Evolutionary conservation across 352 stramenopile genomes (phyloP), one percentile per base, ranked within the genome.

Genomic region (Phytophthora fragariaefolia): DNA sequence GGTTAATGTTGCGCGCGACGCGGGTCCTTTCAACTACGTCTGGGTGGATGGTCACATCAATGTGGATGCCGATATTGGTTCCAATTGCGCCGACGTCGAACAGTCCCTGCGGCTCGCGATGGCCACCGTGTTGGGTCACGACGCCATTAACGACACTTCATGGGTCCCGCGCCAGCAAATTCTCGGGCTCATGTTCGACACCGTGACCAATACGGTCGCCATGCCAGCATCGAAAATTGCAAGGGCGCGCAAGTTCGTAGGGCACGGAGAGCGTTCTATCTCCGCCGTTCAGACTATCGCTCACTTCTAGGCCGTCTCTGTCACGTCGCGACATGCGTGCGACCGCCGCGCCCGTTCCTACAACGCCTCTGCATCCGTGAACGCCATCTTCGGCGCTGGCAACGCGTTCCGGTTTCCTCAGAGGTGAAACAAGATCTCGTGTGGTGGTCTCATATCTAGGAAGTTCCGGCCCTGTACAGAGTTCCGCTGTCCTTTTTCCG

Each of bases 31-130:
- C 34, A 46, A 45, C 3, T 78, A 72, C 36, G 55, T 67, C 28
- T 71, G 60, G 46, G 60, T 77, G 0, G 63, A 74, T 42, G 70
- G 69, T 49, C 70, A 70, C 49, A 47, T 75, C 5, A 65, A 54
- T 10, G 71, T 73, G 6, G 50, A 54, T 0, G 13, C 43, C 0
- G 48, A 65, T 24, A n/a, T 51, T 3, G 28, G 45, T 0, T 24
- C 26, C 17, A 63, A 60, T 30, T 71, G 36, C n/a, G 3, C 1
- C 7, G 38, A 64, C 3, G 12, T 59, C 1, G 50, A 70, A 23
- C 50, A 55, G 12, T 70, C 58, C 3, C 57, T 74, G 4, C 58
- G 59, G 0, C 30, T 18, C 5, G 69, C 54, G 2, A 73, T 77
- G 69, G 27, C 48, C 15, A 22, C 20, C 1, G 48, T 67, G 2